A percentile compares a stretch with the other conserved stretches of the same genome.
Evolutionary conservation across 768 basidiomycete genomes (phyloP).

Genomic region (button mushroom (Agaricus bisporus)): DNA sequence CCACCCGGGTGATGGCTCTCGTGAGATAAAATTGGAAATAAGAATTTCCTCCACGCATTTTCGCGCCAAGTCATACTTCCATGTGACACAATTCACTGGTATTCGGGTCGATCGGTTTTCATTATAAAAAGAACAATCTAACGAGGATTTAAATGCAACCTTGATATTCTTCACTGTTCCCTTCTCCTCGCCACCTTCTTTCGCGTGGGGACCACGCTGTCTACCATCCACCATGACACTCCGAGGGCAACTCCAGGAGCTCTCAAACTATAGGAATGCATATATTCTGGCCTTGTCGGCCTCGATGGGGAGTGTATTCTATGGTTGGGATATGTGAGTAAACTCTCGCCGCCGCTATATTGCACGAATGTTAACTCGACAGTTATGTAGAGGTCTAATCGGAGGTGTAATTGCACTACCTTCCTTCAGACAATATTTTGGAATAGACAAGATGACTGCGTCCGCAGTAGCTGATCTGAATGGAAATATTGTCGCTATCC

Average conservation of each 20-base stretch:
- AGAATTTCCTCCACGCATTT: no score
- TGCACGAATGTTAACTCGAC: background rate
- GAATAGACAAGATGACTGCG: conserved; percentile 30
- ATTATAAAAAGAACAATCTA: no score
- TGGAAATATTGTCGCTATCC: conserved; percentile 45
- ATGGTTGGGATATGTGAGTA: conserved; percentile 39
- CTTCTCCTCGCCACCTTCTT: no score
- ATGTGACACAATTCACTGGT: no score
- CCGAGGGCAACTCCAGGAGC: conserved; percentile 16
- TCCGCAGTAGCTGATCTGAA: conserved; percentile 32
- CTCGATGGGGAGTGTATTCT: conserved; percentile 44
- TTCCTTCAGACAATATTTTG: conserved; percentile 45
- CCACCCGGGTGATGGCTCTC: no score
- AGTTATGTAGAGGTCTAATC: conserved; percentile 29
- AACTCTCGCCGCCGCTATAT: background rate
- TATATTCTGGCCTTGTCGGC: conserved; percentile 41
- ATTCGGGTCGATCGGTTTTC: no score
- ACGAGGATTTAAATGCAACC: no score
- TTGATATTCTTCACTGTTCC: no score
- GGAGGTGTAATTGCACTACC: conserved; percentile 41
- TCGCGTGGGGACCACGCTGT: no score
- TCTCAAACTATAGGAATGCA: conserved; percentile 34
- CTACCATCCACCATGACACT: conserved; percentile 16
- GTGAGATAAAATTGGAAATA: no score
- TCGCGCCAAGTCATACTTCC: no score